phyloP scores from a whole-genome alignment of 371 early-diverging fungal species.

The Dichotomocladium elegans region DNA sequence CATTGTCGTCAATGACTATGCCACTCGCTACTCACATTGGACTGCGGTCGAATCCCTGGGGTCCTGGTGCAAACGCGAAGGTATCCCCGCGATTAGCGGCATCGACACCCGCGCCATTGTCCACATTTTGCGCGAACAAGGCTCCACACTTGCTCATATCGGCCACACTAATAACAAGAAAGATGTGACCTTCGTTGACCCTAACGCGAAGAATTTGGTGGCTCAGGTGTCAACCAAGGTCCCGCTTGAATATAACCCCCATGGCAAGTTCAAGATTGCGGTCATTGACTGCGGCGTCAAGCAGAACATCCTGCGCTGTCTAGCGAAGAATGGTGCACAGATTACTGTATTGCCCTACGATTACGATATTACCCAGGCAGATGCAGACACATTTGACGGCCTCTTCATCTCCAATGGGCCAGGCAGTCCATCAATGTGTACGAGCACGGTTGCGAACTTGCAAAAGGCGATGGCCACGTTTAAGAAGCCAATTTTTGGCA shows the following conservation, averaged over 20 bases:
- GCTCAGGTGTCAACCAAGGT: conserved; percentile 54
- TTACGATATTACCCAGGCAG: conserved; percentile 55
- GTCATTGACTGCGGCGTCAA: conserved; percentile 92
- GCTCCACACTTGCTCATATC: conserved; percentile 84
- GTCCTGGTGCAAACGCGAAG: conserved; percentile 84
- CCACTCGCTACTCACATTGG: conserved; percentile 87
- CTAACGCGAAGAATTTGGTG: conserved; percentile 64
- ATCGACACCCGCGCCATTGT: conserved; percentile 94
- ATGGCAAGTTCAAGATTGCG: conserved; percentile 71
- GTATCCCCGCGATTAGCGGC: conserved; percentile 88
- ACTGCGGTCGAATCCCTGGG: conserved; percentile 83
- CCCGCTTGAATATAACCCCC: conserved; percentile 68
- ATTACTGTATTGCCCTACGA: conserved; percentile 89
- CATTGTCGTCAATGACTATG: conserved; percentile 87
- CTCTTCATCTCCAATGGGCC: conserved; percentile 94
- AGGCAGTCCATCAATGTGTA: conserved; percentile 75
- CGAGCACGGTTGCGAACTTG: conserved; percentile 67
- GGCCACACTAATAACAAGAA: conserved; percentile 49
- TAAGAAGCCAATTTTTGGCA: conserved; percentile 91
- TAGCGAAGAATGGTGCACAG: conserved; percentile 72
- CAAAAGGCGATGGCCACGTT: conserved; percentile 54
- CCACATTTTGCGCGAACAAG: conserved; percentile 88
- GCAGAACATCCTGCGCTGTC: conserved; percentile 87
- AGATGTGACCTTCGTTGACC: conserved; percentile 52
- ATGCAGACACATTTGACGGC: conserved; percentile 73